Evolutionary conservation across 768 basidiomycete genomes (phyloP).

Genomic region (Psilocybe subaeruginosa): DNA sequence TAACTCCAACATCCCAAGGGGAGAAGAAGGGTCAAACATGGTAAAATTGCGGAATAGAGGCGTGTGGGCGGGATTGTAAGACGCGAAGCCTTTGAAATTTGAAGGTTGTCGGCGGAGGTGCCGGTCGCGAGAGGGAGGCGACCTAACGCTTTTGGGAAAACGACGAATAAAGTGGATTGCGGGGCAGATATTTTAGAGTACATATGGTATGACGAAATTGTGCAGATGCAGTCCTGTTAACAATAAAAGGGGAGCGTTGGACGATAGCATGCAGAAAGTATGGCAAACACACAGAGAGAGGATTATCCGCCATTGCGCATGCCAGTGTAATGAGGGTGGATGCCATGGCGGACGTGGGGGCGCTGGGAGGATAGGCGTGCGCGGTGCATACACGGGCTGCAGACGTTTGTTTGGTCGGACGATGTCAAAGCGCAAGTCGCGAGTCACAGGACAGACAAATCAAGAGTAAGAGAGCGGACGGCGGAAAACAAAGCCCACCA

Average conservation of each 20-base stretch:
- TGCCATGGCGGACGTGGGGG: slow-evolving; percentile 2
- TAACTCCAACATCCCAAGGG: neutral
- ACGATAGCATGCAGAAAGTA: neutral
- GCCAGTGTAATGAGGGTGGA: neutral
- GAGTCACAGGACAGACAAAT: slow-evolving; percentile 12
- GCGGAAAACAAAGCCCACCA: slow-evolving; percentile 21
- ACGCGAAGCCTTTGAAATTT: too few relatives aligned
- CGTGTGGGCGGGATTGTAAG: neutral
- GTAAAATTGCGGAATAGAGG: neutral
- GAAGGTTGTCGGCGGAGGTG: too few relatives aligned
- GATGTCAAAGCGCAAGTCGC: slow-evolving; percentile 1
- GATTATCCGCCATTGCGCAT: slow-evolving; percentile 23
- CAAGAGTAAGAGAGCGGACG: slow-evolving; percentile 26
- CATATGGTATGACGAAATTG: neutral
- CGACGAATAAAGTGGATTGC: neutral
- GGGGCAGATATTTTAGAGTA: neutral
- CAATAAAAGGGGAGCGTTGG: too few relatives aligned
- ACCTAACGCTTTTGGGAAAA: too few relatives aligned
- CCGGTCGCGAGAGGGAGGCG: too few relatives aligned
- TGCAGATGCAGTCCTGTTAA: too few relatives aligned
- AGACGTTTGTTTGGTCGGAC: neutral
- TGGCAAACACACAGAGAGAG: slow-evolving; percentile 10
- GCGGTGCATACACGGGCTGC: neutral
- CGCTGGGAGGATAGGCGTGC: neutral
- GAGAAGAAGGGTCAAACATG: neutral